A percentile compares a stretch with the other conserved stretches of the same genome.
Conservation (phyloP, 805 yeast genomes). For the Cyberlindnera mississippiensis region DNA sequence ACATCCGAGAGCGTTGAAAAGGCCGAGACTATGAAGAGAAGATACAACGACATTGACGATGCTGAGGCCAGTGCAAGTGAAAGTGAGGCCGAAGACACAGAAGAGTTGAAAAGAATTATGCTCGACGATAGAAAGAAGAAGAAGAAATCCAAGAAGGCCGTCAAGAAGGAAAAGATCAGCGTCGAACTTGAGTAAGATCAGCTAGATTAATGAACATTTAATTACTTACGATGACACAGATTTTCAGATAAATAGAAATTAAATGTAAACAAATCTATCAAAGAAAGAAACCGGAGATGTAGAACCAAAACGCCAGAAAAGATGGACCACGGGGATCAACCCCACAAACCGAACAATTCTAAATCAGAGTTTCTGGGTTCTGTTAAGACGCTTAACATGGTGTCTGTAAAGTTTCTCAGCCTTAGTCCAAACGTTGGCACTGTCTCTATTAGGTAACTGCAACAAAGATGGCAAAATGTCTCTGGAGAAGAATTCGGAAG, state of each 20-base stretch:
- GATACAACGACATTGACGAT: conserved; percentile 35
- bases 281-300: background rate
- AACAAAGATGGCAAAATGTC: conserved; percentile 89
- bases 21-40: conserved; percentile 61
- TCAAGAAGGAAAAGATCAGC: conserved; percentile 42
- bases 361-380: conserved; percentile 39
- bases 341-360: background rate
- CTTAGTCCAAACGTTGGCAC: conserved; percentile 87
- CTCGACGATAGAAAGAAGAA: conserved; percentile 32
- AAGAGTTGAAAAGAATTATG: conserved; percentile 57
- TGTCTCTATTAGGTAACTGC: conserved; percentile 74
- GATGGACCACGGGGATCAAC: background rate
- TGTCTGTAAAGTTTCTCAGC: conserved; percentile 81
- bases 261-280: background rate
- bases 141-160: conserved; percentile 38
- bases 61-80: conserved; percentile 49
- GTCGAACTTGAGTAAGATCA: conserved; percentile 52
- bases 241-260: background rate
- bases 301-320: background rate
- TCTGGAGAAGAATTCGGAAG: conserved; percentile 84
- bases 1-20: conserved; percentile 79
- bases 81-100: conserved; percentile 72
- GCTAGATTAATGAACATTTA: too few species aligned
- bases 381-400: conserved; percentile 71
- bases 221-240: background rate